These are phyloP conservation scores for Mayamaea pseudoterrestris DNA, from an alignment of 108 stramenopile genomes.

Conservation along the genomic window DNA sequence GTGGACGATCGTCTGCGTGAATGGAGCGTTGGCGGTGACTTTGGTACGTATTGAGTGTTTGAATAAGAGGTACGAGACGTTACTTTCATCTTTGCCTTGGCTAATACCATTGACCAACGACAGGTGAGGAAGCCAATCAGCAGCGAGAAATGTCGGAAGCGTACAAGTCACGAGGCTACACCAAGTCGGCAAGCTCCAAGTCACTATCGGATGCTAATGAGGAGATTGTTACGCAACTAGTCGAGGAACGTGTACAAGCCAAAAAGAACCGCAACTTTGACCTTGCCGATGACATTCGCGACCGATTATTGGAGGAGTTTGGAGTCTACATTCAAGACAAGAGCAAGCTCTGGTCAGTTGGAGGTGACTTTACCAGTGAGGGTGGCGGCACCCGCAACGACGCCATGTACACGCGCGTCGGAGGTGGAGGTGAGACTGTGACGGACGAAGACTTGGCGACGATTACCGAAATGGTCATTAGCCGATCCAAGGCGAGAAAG, in stretches of 20 bases:
- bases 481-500: slow-evolving; percentile 21
- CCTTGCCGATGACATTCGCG: slow-evolving; percentile 43
- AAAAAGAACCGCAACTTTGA: slow-evolving; percentile 40
- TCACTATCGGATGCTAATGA: too few species aligned
- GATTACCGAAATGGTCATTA: neutral
- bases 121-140: too few species aligned
- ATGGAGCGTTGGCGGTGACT: slow-evolving; percentile 5
- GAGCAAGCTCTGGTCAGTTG: slow-evolving; percentile 44
- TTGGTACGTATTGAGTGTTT: too few species aligned
- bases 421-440: too few species aligned
- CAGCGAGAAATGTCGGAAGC: too few species aligned
- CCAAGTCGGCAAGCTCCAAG: slow-evolving; percentile 9
- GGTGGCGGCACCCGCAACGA: too few species aligned
- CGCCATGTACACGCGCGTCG: too few species aligned
- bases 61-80: too few species aligned
- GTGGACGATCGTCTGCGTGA: slow-evolving; percentile 1
- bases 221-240: too few species aligned
- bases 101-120: too few species aligned
- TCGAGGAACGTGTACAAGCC: slow-evolving; percentile 47
- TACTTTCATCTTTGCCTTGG: too few species aligned
- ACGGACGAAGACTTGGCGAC: neutral
- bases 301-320: slow-evolving; percentile 15
- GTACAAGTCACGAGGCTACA: slow-evolving; percentile 10
- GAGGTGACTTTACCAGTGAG: slow-evolving; percentile 17
- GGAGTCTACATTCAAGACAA: slow-evolving; percentile 53